Conservation (phyloP, 75 land plant species). For the Sequoia sempervirens region DNA sequence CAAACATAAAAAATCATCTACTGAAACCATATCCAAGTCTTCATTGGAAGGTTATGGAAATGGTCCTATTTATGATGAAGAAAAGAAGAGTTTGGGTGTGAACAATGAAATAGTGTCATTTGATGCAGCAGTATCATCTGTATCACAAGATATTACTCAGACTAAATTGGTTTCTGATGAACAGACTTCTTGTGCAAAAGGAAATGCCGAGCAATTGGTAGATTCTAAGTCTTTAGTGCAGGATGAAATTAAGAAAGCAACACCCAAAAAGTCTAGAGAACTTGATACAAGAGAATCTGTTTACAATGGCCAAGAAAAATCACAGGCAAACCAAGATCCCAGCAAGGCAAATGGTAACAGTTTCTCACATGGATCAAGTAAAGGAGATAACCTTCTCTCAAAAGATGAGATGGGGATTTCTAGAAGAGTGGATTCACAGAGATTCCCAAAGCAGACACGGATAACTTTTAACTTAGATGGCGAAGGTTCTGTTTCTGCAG, state of each 20-base stretch:
- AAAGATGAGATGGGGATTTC: constrained; percentile 7
- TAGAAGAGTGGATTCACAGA: constrained; percentile 8
- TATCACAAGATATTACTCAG: constrained; percentile 8
- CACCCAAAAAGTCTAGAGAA: not conserved
- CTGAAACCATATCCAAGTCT: not conserved
- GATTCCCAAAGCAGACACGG: constrained; percentile 9
- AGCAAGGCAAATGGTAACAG: not conserved
- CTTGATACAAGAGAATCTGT: constrained; percentile 2
- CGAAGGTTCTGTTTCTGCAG: not conserved
- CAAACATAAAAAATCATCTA: not conserved
- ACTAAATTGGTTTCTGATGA: not conserved
- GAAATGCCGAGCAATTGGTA: not conserved
- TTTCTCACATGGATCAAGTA: not conserved
- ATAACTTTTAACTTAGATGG: constrained; percentile 10
- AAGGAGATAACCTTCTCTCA: constrained; percentile 2
- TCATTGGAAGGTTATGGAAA: not conserved
- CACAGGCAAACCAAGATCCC: not conserved
- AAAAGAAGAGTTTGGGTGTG: not conserved
- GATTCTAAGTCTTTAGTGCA: not conserved
- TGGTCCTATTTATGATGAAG: constrained; percentile 11
- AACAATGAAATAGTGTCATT: constrained; percentile 4
- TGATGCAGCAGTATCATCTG: constrained; percentile 18
- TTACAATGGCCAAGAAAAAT: not conserved
- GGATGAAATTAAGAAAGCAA: not conserved
- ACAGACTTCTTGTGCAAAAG: not conserved